phyloP scores from a whole-genome alignment of 148 eudicot species.

The Hydrangea macrophylla region DNA sequence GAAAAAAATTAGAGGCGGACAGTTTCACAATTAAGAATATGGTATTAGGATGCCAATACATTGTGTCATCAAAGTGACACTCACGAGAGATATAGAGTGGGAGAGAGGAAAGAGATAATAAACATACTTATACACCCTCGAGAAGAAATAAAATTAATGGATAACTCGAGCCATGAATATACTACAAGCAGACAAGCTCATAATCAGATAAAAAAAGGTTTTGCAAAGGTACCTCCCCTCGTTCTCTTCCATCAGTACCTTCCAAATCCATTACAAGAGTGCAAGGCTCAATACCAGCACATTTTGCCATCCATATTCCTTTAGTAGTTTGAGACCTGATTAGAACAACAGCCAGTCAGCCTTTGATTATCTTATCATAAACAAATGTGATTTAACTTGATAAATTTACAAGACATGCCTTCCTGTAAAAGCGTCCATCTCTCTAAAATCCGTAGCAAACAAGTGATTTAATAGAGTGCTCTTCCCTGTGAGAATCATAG shows the following conservation, averaged over 20 bases:
- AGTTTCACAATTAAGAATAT: no score
- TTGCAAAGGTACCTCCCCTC: conserved; percentile 74
- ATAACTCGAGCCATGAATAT: no score
- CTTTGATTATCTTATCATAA: conserved; percentile 2
- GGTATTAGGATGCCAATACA: no score
- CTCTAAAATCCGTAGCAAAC: conserved; percentile 83
- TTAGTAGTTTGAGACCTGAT: conserved; percentile 94
- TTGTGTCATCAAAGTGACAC: no score
- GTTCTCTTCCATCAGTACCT: conserved; percentile 99
- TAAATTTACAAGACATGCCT: conserved; percentile 45
- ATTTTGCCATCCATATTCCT: conserved; percentile 92
- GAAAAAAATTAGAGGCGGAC: no score
- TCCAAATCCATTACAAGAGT: conserved; percentile 98
- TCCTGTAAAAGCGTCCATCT: conserved; percentile 98
- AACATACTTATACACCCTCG: no score
- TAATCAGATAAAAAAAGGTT: neutral
- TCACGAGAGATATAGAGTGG: no score
- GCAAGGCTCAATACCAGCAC: conserved; percentile 92
- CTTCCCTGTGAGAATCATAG: conserved; percentile 60
- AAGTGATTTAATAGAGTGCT: conserved; percentile 84
- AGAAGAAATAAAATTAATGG: no score
- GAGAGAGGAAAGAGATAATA: no score
- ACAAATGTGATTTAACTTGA: neutral
- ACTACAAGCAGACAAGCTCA: conserved; percentile 5
- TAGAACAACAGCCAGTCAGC: conserved; percentile 12